A percentile compares a stretch with the other conserved stretches of the same genome.
These are phyloP conservation scores for Salix exigua DNA, from an alignment of 345 rosid species.

Conservation along the genomic window DNA sequence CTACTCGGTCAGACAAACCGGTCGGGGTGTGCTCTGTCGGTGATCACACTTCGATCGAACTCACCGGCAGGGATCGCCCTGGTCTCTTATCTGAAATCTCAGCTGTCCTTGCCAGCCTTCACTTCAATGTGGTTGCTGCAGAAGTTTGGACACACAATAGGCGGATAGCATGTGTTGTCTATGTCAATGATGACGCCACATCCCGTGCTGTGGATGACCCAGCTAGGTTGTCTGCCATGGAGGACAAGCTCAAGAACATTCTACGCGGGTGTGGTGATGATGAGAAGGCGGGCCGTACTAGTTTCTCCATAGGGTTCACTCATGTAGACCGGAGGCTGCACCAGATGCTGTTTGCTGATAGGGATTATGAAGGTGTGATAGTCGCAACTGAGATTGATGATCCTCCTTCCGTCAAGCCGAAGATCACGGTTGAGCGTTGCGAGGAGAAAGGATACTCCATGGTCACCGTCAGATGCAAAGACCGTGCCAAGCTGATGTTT, in stretches of 20 bases:
- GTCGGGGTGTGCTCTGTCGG: constrained; percentile 81
- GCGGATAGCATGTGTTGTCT: constrained; percentile 74
- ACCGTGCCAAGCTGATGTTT: constrained; percentile 81
- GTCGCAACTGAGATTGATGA: constrained; percentile 37
- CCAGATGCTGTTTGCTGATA: constrained; percentile 93
- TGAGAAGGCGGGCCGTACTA: constrained; percentile 55
- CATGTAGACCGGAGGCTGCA: constrained; percentile 83
- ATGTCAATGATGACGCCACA: constrained; percentile 65
- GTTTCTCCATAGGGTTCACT: constrained; percentile 82
- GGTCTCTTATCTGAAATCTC: constrained; percentile 86
- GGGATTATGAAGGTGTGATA: constrained; percentile 69
- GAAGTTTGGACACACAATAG: constrained; percentile 94
- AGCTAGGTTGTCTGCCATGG: constrained; percentile 52
- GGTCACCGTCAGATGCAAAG: constrained; percentile 67
- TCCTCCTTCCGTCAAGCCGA: constrained; percentile 43
- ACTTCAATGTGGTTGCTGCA: constrained; percentile 75
- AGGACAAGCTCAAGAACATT: constrained; percentile 77
- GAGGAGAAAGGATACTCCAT: constrained; percentile 83
- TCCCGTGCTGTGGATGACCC: constrained; percentile 58
- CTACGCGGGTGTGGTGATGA: constrained; percentile 68
- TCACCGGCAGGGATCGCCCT: constrained; percentile 79
- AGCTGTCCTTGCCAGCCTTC: constrained; percentile 71
- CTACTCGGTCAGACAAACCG: constrained; percentile 59
- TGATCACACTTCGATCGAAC: constrained; percentile 82
- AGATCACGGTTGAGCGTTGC: constrained; percentile 60